phyloP scores from a whole-genome alignment of 2,329 filamentous ascomycete genomes.

The Podosphaera xanthii region DNA sequence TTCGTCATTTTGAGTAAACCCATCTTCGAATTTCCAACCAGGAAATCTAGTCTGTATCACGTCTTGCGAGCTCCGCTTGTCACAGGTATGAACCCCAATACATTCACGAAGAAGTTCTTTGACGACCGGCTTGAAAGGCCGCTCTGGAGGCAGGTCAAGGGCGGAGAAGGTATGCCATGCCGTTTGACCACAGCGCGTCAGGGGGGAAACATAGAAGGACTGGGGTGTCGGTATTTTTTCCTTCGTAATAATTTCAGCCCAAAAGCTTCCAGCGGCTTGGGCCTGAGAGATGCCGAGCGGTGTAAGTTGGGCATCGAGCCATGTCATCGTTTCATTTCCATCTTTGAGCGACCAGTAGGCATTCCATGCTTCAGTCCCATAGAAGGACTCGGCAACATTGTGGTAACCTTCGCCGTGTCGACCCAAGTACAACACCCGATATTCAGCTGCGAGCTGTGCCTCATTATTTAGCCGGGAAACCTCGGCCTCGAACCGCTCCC shows the following conservation, averaged over 20 bases:
- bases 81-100: constrained; percentile 46
- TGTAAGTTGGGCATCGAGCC: constrained; percentile 43
- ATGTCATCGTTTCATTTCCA: constrained; percentile 37
- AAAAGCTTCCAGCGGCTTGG: constrained; percentile 35
- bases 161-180: constrained; percentile 34
- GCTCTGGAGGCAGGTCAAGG: constrained; percentile 26
- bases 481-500: constrained; percentile 39
- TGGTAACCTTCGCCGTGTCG: constrained; percentile 48
- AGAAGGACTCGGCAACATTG: constrained; percentile 39
- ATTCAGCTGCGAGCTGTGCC: constrained; percentile 24
- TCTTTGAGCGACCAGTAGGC: constrained; percentile 43
- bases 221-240: constrained; percentile 36
- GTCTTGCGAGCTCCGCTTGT: constrained; percentile 32
- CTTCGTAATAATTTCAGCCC: constrained; percentile 26
- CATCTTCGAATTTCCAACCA: constrained; percentile 31
- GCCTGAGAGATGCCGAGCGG: constrained; percentile 32
- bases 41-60: constrained; percentile 30
- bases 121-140: constrained; percentile 32
- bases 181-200: constrained; percentile 39
- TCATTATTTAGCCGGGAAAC: constrained; percentile 30
- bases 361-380: constrained; percentile 48
- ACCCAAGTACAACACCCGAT: constrained; percentile 40
- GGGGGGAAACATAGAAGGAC: constrained; percentile 39
- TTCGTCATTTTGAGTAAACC: constrained; percentile 34
- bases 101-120: constrained; percentile 45